Evolutionary conservation across 2,329 filamentous ascomycete genomes (phyloP).

Genomic region (Trichoderma polysporum): DNA sequence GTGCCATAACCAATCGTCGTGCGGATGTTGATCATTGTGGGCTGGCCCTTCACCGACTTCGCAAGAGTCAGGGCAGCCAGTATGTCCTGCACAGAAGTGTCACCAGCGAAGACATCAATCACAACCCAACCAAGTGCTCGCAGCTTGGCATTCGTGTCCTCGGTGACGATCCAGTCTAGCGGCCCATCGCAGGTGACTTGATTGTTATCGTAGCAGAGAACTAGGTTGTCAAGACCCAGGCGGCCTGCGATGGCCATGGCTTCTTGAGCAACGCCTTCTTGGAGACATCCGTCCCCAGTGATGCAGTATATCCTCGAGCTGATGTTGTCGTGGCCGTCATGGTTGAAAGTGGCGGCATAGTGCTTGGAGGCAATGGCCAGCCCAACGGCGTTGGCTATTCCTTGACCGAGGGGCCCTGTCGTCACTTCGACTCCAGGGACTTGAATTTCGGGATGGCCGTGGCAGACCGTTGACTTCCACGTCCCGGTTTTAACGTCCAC

Average conservation of each 20-base stretch:
- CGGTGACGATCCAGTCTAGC: slow-evolving; percentile 52
- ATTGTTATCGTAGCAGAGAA: slow-evolving; percentile 61
- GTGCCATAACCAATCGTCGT: slow-evolving; percentile 53
- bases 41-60: slow-evolving; percentile 44
- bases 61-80: slow-evolving; percentile 48
- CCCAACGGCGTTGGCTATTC: slow-evolving; percentile 60
- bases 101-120: slow-evolving; percentile 53
- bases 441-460: too few species aligned
- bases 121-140: slow-evolving; percentile 56
- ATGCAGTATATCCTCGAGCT: slow-evolving; percentile 39
- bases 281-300: slow-evolving; percentile 55
- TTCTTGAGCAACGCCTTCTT: slow-evolving; percentile 56
- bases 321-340: slow-evolving; percentile 50
- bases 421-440: slow-evolving; percentile 50
- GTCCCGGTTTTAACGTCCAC: background rate
- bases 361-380: slow-evolving; percentile 58
- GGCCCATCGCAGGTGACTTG: slow-evolving; percentile 59
- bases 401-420: slow-evolving; percentile 59
- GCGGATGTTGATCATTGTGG: slow-evolving; percentile 58
- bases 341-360: slow-evolving; percentile 54
- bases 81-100: slow-evolving; percentile 42
- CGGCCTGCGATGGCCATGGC: slow-evolving; percentile 53
- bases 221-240: slow-evolving; percentile 58
- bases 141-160: slow-evolving; percentile 60
- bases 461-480: slow-evolving; percentile 26